These are phyloP conservation scores for Sugiyamaella qingdaonensis DNA, from an alignment of 805 yeast species.

Conservation along the genomic window DNA sequence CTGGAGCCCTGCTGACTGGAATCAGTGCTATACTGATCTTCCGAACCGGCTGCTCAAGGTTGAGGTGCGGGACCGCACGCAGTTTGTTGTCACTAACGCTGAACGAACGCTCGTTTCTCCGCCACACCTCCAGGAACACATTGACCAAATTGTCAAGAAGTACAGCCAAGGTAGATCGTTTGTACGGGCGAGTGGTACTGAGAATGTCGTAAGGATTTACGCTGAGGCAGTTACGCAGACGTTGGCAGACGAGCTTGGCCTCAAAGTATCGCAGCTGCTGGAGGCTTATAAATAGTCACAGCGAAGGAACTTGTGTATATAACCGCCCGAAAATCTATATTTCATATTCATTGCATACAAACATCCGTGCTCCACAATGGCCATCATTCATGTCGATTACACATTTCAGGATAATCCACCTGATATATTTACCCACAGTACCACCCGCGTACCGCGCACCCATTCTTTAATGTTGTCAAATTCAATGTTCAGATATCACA, in stretches of 20 bases:
- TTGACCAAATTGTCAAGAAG: conserved; percentile 59
- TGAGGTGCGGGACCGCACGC: conserved; percentile 72
- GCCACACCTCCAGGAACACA: conserved; percentile 64
- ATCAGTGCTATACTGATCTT: conserved; percentile 68
- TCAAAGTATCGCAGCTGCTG: conserved; percentile 16
- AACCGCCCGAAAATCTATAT: no score
- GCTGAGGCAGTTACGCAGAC: conserved; percentile 69
- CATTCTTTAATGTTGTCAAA: no score
- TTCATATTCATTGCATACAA: no score
- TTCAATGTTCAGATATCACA: no score
- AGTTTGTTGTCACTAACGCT: conserved; percentile 83
- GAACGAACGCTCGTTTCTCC: conserved; percentile 81
- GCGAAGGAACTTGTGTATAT: no score
- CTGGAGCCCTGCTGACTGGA: conserved; percentile 69
- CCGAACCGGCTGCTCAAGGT: conserved; percentile 84
- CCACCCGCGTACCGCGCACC: no score
- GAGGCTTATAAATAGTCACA: conserved; percentile 17
- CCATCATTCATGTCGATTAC: no score
- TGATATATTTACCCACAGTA: no score
- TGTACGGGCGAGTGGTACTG: conserved; percentile 97
- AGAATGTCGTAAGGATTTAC: conserved; percentile 93
- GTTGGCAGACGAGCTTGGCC: conserved; percentile 45
- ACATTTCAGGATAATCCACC: no score
- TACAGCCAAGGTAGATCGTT: conserved; percentile 71
- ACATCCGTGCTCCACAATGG: no score